Base-by-base conservation (phyloP, 805 yeast species). In the Isabelozyma pseudorhagii region DNA sequence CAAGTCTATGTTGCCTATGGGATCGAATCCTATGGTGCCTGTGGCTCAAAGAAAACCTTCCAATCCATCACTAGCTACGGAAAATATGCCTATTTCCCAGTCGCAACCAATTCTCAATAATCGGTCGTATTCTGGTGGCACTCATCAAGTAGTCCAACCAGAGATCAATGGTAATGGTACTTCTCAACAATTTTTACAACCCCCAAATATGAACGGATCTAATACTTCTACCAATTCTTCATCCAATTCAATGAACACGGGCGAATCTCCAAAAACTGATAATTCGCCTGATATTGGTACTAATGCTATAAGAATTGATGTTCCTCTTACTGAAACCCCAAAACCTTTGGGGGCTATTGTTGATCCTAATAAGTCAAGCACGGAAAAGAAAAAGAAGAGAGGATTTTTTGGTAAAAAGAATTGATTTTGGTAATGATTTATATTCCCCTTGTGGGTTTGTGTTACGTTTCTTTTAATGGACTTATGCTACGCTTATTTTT, bases 311-410 rank as follows among this genome's bases (percentile, higher is more conserved):
- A 42, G 28, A 42, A 42, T 42, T 15, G 45, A 42, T 57, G 41
- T 51, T n/a, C 58, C 61, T 3, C 46, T 46, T 13, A 31, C 49
- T 3, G 54, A 57, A 18, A 39, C 15, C 8, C 63, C 64, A 1
- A 67, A 65, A 42, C 73, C 74, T 14, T 57, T 68, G 41, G 74
- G 72, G 2, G 59, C 51, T 1, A 56, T 65, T n/a, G 54, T 64
- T 3, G 48, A 55, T 1, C 49, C 61, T 1, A 60, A 55, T 25
- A 52, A 52, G 17, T 48, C 45, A 8, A 56, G 54, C 9, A 53
- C 54, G 14, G 59, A 62, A 46, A 58, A 56, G 50, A 66, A 63
- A 52, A 63, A 63, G 54, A 66, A 66, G 52, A 56, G 54, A 28
- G 72, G 74, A 4, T 51, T 69, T 2, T 64, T 69, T 46, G 52